Percentiles rank a stretch among this genome's conserved stretches.
Evolutionary conservation across 805 yeast species (phyloP).

Genomic region (Pichia rugopelliculosa): DNA sequence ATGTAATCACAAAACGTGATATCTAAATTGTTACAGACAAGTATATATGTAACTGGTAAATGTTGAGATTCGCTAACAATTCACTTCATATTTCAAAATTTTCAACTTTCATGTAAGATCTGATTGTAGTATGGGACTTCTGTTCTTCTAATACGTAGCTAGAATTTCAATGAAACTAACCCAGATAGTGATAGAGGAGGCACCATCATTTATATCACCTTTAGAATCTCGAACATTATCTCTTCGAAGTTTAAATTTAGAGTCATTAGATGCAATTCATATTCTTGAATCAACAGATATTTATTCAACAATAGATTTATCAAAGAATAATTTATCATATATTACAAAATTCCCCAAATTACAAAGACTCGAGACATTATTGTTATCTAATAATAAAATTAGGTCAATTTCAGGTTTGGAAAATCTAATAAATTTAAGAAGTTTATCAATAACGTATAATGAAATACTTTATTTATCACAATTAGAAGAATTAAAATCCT

Average conservation of each 20-base stretch:
- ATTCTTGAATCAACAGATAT: slow-evolving; percentile 29
- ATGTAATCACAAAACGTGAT: too few species aligned
- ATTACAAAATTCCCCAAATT: slow-evolving; percentile 44
- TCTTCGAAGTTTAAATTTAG: slow-evolving; percentile 34
- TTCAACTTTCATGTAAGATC: too few species aligned
- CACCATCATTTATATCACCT: slow-evolving; percentile 45
- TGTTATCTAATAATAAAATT: slow-evolving; percentile 60
- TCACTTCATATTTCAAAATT: too few species aligned
- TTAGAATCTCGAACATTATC: slow-evolving; percentile 36
- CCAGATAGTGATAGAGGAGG: slow-evolving; percentile 39
- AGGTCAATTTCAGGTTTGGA: slow-evolving; percentile 30
- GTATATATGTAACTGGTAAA: too few species aligned
- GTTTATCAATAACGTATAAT: slow-evolving; percentile 48
- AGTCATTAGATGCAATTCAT: slow-evolving; percentile 37
- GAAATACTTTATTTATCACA: slow-evolving; percentile 38
- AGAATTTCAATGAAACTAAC: slow-evolving; percentile 47
- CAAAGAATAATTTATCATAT: slow-evolving; percentile 61
- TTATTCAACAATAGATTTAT: slow-evolving; percentile 58
- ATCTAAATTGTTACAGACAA: too few species aligned
- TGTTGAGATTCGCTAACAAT: too few species aligned
- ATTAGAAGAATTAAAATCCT: slow-evolving; percentile 32
- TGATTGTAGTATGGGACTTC: too few species aligned
- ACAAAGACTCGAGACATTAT: slow-evolving; percentile 40
- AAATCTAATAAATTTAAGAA: slow-evolving; percentile 36
- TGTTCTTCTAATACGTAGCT: too few species aligned